phyloP scores from a whole-genome alignment of 495 filamentous ascomycete genomes.

The Podospora appendiculata region DNA sequence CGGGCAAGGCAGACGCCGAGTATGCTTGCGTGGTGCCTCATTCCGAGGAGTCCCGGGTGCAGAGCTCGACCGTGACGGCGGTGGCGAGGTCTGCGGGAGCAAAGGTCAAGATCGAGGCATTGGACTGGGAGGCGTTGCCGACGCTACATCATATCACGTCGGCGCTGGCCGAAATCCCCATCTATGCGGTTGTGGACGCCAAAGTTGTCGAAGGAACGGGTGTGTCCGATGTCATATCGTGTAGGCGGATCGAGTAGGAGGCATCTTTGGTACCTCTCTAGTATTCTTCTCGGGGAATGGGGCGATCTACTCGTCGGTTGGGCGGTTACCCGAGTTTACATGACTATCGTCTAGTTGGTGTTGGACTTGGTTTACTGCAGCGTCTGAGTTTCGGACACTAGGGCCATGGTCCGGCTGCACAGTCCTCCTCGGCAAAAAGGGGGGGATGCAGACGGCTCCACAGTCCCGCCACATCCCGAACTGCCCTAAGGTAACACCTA shows the following conservation, averaged over 20 bases:
- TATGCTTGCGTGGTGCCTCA: constrained; percentile 39
- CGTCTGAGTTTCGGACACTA: no score
- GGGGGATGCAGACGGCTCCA: no score
- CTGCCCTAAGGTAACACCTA: no score
- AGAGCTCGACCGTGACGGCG: constrained; percentile 20
- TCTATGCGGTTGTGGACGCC: constrained; percentile 44
- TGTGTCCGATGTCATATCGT: constrained; percentile 39
- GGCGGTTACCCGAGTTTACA: no score
- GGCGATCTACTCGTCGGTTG: no score
- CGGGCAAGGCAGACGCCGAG: constrained; percentile 36
- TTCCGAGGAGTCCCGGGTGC: constrained; percentile 25
- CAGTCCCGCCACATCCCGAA: no score
- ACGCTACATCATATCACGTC: constrained; percentile 48
- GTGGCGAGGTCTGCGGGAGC: constrained; percentile 31
- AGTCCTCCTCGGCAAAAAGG: no score
- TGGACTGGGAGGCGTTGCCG: constrained; percentile 43
- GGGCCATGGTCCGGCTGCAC: no score
- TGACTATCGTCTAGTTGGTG: no score
- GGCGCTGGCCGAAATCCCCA: constrained; percentile 43
- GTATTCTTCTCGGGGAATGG: no score
- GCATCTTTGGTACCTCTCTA: no score
- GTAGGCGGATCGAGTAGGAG: constrained; percentile 32
- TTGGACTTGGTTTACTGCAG: no score
- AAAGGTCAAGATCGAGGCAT: constrained; percentile 33
- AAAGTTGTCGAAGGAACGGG: constrained; percentile 43